Evolutionary conservation across 768 basidiomycete species (phyloP), one percentile per base, ranked within the genome.

Genomic region (Tulasnella sp.): DNA sequence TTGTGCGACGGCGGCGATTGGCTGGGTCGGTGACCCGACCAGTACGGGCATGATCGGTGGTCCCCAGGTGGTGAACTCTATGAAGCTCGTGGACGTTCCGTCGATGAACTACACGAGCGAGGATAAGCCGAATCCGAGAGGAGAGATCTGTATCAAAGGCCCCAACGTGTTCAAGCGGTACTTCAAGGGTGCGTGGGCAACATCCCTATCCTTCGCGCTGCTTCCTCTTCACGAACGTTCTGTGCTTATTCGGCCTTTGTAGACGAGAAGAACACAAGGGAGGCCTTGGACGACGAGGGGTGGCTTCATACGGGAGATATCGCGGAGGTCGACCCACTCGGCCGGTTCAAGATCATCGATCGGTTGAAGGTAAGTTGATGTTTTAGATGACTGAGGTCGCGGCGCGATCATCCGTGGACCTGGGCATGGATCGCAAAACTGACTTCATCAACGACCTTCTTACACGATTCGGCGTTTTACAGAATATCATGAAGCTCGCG

Each of bases 401-500:
- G n/a, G n/a, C n/a, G n/a, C n/a, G n/a, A n/a, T n/a, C n/a, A n/a
- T n/a, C n/a, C n/a, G n/a, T n/a, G n/a, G n/a, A n/a, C n/a, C n/a
- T n/a, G n/a, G n/a, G n/a, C n/a, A n/a, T n/a, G n/a, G n/a, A n/a
- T n/a, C 19, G 42, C 42, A 43, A n/a, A n/a, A 23, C 1, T 54
- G 1, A 24, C 4, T 54, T 21, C 30, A 51, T 27, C 38, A 23
- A 30, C 10, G 27, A 38, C 19, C 47, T 7, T 29, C 19, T 48
- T 48, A 38, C 34, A 38, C 34, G 34, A 15, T 38, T 15, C 7
- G 34, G 7, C 27, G 13, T 17, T 27, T 15, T 7, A 27, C 63
- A 99, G 89, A 99, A 99, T 73, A 92, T 99, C 70, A 90, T 97
- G 86, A 99, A 99, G 73, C 86, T 99, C 48, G 77, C 88, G 10